A percentile compares a stretch with the other conserved stretches of the same genome.
These are phyloP conservation scores for Xerocomus spinulosus DNA, from an alignment of 768 basidiomycete species.

Conservation along the genomic window DNA sequence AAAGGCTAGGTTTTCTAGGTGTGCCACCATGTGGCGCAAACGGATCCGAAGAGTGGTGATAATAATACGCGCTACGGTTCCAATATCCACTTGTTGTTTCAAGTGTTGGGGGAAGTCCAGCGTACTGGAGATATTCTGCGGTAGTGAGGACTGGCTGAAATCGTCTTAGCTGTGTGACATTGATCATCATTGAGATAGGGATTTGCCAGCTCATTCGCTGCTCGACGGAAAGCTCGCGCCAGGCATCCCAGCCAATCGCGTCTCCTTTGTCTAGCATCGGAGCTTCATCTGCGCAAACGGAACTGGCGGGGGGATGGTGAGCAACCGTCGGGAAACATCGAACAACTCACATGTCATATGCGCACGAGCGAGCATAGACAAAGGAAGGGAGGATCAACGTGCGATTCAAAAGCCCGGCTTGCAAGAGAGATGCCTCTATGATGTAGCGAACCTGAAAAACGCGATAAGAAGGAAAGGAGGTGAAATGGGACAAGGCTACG, in stretches of 20 bases:
- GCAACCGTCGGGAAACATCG: neutral
- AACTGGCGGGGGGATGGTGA: conserved; percentile 12
- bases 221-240: conserved; percentile 34
- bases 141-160: conserved; percentile 34
- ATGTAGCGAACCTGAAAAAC: conserved; percentile 40
- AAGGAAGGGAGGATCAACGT: conserved; percentile 39
- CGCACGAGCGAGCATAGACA: conserved; percentile 42
- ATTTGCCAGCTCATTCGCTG: conserved; percentile 32
- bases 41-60: conserved; percentile 16
- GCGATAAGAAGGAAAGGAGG: neutral
- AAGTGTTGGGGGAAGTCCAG: conserved; percentile 24
- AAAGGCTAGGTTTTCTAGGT: conserved; percentile 19
- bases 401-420: conserved; percentile 37
- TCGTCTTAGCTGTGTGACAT: conserved; percentile 35
- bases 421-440: conserved; percentile 37
- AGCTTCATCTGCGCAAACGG: conserved; percentile 36
- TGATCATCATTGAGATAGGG: conserved; percentile 35
- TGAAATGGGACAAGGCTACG: conserved; percentile 3
- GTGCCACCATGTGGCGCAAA: conserved; percentile 11
- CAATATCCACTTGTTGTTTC: conserved; percentile 39
- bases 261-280: conserved; percentile 41
- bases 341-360: conserved; percentile 33
- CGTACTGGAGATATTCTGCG: conserved; percentile 38
- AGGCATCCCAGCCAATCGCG: conserved; percentile 35
- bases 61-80: conserved; percentile 27